Evolutionary conservation across 2,329 filamentous ascomycete species (phyloP), one percentile per base, ranked within the genome.

Genomic region (Hymenotorrendiella dingleyae): DNA sequence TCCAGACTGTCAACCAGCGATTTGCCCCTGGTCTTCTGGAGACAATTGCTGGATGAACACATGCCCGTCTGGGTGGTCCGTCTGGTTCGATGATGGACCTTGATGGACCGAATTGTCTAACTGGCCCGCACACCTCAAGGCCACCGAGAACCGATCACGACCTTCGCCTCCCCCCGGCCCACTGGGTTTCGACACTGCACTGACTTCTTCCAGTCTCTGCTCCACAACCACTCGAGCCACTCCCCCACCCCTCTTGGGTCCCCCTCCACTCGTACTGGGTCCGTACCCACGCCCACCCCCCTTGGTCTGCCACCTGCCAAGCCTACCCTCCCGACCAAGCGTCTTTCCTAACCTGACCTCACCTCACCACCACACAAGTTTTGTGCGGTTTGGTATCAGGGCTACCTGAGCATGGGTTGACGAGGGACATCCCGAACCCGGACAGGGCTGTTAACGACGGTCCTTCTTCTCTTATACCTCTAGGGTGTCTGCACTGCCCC

Each of bases 401-500:
- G 52, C 57, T 51, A 43, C 20, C 49, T 49, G 38, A 45, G 49
- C 57, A 59, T 54, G 57, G 59, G 50, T 53, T 32, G 27, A 46
- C 40, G 43, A 53, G 45, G 46, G 47, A 55, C 47, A 54, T 54
- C 52, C 55, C 55, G 55, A 58, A 32, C 51, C 57, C 57, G 49
- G 57, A 45, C 56, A 58, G 47, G 53, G 49, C 50, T 50, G 46
- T 48, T 50, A 39, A 54, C 59, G 50, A 60, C 58, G 28, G 46
- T 55, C 52, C 59, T 67, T 67, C 64, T 64, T 69, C 67, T 72
- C 67, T 72, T 73, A 73, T 73, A 59, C 69, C 65, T 67, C 65
- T 61, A 61, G 65, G 66, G 63, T 67, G 62, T 54, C 67, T 68
- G 68, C 69, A 68, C 67, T 66, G 67, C 67, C 68, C 68, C 66